Evolutionary conservation across 129 eudicot species (phyloP).

Genomic region (Escallonia rubra): DNA sequence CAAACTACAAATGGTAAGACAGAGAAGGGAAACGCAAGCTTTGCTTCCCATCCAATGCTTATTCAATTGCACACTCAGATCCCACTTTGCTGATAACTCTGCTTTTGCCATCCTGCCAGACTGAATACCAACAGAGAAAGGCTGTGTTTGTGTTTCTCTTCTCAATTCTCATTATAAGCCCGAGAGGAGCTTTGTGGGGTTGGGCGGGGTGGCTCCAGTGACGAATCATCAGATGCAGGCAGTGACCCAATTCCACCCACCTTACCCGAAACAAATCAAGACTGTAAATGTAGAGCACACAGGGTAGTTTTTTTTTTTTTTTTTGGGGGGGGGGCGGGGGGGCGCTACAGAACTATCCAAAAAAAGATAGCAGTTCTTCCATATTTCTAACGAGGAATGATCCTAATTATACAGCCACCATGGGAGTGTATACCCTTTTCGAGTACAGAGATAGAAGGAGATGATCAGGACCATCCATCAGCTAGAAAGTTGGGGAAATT

Average conservation of each 20-base stretch:
- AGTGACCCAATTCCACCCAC: slow-evolving; percentile 5
- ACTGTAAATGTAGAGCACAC: background rate
- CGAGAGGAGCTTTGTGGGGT: background rate
- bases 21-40: slow-evolving; percentile 16
- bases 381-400: too few relatives aligned
- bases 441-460: background rate
- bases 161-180: slow-evolving; percentile 11
- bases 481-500: slow-evolving; percentile 10
- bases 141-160: background rate
- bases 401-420: too few relatives aligned
- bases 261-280: background rate
- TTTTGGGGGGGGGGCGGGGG: too few relatives aligned
- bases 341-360: too few relatives aligned
- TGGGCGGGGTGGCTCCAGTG: background rate
- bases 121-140: slow-evolving; percentile 14
- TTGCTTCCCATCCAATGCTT: slow-evolving; percentile 27
- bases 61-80: slow-evolving; percentile 44
- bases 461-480: slow-evolving; percentile 7
- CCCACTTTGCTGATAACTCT: slow-evolving; percentile 35
- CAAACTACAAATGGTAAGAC: slow-evolving; percentile 24
- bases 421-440: too few relatives aligned
- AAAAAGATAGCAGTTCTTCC: too few relatives aligned
- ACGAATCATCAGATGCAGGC: slow-evolving; percentile 16
- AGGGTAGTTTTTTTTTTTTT: too few relatives aligned
- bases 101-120: slow-evolving; percentile 13